Percentiles rank a stretch among this genome's conserved stretches.
These are phyloP conservation scores for Nicotiana otophora DNA, from an alignment of 257 asterid species.

Conservation along the genomic window DNA sequence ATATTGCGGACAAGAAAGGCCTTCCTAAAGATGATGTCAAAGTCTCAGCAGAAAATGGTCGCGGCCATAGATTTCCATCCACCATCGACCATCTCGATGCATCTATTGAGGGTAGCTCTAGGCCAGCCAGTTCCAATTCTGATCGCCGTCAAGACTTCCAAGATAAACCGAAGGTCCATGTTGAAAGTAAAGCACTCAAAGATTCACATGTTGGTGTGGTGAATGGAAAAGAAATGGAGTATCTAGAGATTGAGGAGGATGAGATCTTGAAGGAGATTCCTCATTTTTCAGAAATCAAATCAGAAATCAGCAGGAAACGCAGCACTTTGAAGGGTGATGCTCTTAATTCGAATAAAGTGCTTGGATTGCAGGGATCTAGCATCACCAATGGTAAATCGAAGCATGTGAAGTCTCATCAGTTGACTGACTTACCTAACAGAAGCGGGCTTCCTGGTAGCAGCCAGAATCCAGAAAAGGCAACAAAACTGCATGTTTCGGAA, in stretches of 20 bases:
- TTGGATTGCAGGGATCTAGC: constrained; percentile 25
- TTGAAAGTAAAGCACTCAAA: constrained; percentile 16
- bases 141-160: constrained; percentile 4
- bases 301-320: constrained; percentile 29
- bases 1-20: constrained; percentile 16
- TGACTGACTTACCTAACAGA: constrained; percentile 29
- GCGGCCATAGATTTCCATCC: constrained; percentile 10
- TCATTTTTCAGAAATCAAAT: constrained; percentile 18
- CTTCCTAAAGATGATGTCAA: constrained; percentile 10
- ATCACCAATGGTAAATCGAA: constrained; percentile 41
- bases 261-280: constrained; percentile 11
- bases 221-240: constrained; percentile 14
- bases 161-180: constrained; percentile 14
- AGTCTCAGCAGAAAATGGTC: constrained; percentile 18
- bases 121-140: neutral
- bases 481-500: constrained; percentile 27
- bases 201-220: constrained; percentile 18
- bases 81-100: constrained; percentile 16
- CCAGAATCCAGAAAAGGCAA: constrained; percentile 31
- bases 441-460: constrained; percentile 19
- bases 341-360: constrained; percentile 23
- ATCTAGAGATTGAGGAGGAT: constrained; percentile 15
- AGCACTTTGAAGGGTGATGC: constrained; percentile 29
- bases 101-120: constrained; percentile 10
- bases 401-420: constrained; percentile 45